Percentiles rank a stretch among this genome's conserved stretches.
These are phyloP conservation scores for Endothia cerciana DNA, from an alignment of 2,329 filamentous ascomycete genomes.

Conservation along the genomic window DNA sequence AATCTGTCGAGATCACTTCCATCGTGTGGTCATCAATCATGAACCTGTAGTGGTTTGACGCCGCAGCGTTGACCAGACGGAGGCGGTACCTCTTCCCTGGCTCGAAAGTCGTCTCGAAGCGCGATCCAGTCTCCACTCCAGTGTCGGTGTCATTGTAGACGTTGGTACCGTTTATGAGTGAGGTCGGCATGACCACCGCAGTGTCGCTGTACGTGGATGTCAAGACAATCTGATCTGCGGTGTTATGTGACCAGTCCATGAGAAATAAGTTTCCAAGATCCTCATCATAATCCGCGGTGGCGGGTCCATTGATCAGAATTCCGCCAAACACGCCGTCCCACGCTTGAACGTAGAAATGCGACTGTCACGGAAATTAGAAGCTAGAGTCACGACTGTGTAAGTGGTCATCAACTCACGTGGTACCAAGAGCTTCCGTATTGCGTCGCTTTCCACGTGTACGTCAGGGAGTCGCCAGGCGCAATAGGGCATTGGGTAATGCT, in stretches of 20 bases:
- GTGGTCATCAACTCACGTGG: conserved; percentile 41
- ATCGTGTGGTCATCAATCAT: conserved; percentile 21
- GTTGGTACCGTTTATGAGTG: conserved; percentile 21
- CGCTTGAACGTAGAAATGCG: conserved; percentile 17
- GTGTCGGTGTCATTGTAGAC: conserved; percentile 10
- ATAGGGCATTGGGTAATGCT: conserved; percentile 47
- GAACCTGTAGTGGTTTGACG: conserved; percentile 8
- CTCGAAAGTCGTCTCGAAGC: conserved; percentile 15
- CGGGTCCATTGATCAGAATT: conserved; percentile 20
- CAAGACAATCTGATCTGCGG: not conserved
- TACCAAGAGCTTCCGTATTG: conserved; percentile 62
- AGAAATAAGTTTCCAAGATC: conserved; percentile 21
- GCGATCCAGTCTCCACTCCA: not conserved
- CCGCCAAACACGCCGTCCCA: conserved; percentile 16
- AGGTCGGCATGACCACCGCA: conserved; percentile 12
- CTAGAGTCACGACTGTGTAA: not conserved
- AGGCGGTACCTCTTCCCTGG: conserved; percentile 16
- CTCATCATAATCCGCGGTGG: conserved; percentile 12
- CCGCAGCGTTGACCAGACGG: conserved; percentile 16
- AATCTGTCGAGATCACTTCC: conserved; percentile 20
- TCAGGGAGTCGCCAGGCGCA: conserved; percentile 53
- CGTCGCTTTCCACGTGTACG: conserved; percentile 60
- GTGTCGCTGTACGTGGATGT: not conserved
- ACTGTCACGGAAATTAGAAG: conserved; percentile 11
- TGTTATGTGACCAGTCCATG: conserved; percentile 5